Evolutionary conservation across 2,329 filamentous ascomycete genomes (phyloP).

Genomic region (Didymella glomerata): DNA sequence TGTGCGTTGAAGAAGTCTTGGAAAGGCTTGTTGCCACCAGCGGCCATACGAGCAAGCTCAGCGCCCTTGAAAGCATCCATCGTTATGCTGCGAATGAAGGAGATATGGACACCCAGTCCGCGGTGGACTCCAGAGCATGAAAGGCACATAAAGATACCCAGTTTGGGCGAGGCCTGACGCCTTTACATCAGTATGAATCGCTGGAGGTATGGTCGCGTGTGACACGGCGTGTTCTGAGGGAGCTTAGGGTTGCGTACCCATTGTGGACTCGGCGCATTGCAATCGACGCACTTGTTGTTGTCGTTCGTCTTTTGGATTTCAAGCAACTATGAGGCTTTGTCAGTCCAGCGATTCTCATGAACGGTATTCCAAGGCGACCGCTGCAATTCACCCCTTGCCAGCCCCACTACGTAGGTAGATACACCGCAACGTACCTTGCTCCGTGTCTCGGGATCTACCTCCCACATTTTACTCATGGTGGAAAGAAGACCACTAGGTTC

Average conservation of each 20-base stretch:
- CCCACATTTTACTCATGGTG: conserved; percentile 84
- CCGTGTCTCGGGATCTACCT: conserved; percentile 96
- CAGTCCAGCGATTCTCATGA: not conserved
- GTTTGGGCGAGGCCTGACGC: conserved; percentile 80
- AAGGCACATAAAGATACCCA: conserved; percentile 98
- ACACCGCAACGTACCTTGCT: conserved; percentile 73
- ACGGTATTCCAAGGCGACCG: not conserved
- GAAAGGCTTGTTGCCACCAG: conserved; percentile 90
- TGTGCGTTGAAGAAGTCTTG: conserved; percentile 80
- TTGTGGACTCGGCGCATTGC: conserved; percentile 93
- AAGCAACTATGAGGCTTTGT: conserved; percentile 69
- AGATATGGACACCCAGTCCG: conserved; percentile 95
- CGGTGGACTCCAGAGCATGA: conserved; percentile 95
- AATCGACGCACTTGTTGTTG: conserved; percentile 94
- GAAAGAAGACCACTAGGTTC: conserved; percentile 13
- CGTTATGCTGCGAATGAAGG: conserved; percentile 94
- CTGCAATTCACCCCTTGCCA: conserved; percentile 18
- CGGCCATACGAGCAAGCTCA: conserved; percentile 93
- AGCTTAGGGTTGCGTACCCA: conserved; percentile 70
- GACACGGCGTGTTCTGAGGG: not conserved
- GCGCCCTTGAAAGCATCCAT: conserved; percentile 98
- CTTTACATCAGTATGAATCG: conserved; percentile 29
- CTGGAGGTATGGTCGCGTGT: conserved; percentile 14
- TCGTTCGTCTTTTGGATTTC: conserved; percentile 88
- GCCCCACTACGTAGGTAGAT: conserved; percentile 15